phyloP scores from a whole-genome alignment of 1,284 basidiomycete species.

The Laetiporus sulphureus region DNA sequence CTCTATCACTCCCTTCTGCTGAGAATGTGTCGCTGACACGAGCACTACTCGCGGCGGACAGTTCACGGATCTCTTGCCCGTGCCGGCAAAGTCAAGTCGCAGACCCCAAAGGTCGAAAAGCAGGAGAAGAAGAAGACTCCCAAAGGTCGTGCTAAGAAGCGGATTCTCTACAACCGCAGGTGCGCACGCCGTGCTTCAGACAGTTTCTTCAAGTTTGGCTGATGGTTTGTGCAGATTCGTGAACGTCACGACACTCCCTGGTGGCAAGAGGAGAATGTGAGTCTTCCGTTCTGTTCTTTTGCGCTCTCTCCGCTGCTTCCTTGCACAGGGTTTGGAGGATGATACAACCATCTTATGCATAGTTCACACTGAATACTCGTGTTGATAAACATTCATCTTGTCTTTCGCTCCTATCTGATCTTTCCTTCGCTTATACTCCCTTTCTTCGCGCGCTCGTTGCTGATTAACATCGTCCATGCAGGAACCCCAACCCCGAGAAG shows the following conservation, averaged over 20 bases:
- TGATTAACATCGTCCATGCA: conserved; percentile 30
- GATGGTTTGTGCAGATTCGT: conserved; percentile 64
- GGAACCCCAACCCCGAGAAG: conserved; percentile 83
- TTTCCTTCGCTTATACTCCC: conserved; percentile 14
- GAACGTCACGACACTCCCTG: conserved; percentile 86
- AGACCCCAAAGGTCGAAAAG: conserved; percentile 94
- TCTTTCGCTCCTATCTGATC: conserved; percentile 94
- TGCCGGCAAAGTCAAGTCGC: conserved; percentile 99
- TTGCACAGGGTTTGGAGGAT: conserved; percentile 36
- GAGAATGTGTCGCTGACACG: conserved; percentile 8
- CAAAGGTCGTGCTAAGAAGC: conserved; percentile 96
- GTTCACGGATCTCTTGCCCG: conserved; percentile 99
- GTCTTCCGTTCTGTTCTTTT: conserved; percentile 32
- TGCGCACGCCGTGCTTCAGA: conserved; percentile 32
- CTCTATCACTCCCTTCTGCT: conserved; percentile 1
- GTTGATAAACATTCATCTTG: conserved; percentile 78
- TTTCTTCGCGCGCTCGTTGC: conserved; percentile 8
- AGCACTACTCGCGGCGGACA: conserved; percentile 25
- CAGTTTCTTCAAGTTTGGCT: conserved; percentile 5
- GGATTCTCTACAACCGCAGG: conserved; percentile 92
- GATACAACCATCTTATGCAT: conserved; percentile 70
- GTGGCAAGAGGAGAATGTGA: conserved; percentile 95
- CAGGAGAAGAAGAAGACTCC: conserved; percentile 98
- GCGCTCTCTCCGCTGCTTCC: conserved; percentile 8
- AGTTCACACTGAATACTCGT: conserved; percentile 87